phyloP scores from a whole-genome alignment of 1,284 basidiomycete species.

The Pseudozyma tsukubaensis region DNA sequence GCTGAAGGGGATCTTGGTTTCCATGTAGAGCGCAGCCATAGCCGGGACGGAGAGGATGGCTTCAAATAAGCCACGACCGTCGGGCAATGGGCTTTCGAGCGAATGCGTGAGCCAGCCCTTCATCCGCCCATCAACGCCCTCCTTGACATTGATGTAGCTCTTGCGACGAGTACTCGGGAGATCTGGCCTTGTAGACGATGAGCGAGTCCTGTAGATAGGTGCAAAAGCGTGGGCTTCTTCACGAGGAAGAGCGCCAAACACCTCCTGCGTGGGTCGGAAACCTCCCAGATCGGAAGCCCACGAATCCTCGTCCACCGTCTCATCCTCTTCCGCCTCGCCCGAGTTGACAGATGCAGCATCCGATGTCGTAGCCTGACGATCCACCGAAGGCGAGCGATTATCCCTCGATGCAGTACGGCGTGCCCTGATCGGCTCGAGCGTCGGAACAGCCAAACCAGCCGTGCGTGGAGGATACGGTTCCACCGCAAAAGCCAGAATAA shows the following conservation, averaged over 20 bases:
- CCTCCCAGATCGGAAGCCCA: conserved; percentile 47
- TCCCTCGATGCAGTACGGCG: conserved; percentile 27
- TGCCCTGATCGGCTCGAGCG: conserved; percentile 33
- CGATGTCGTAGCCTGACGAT: conserved; percentile 6
- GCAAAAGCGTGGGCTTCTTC: conserved; percentile 19
- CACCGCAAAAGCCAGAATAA: conserved; percentile 47
- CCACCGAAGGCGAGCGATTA: conserved; percentile 15
- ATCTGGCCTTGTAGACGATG: conserved; percentile 16
- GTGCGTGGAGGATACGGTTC: conserved; percentile 51
- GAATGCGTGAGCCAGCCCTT: conserved; percentile 53
- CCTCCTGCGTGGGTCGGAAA: conserved; percentile 39
- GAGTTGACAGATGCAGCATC: conserved; percentile 22
- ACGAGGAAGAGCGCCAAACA: conserved; percentile 44
- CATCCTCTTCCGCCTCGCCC: conserved; percentile 22
- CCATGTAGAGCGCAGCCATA: conserved; percentile 53
- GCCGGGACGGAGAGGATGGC: conserved; percentile 50
- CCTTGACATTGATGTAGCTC: conserved; percentile 53
- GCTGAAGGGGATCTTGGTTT: conserved; percentile 52
- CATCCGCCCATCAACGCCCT: conserved; percentile 50
- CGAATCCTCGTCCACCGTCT: conserved; percentile 41
- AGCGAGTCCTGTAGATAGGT: conserved; percentile 17
- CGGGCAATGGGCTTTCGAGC: conserved; percentile 31
- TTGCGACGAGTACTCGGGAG: conserved; percentile 29
- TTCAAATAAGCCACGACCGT: conserved; percentile 31
- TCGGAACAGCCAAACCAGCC: conserved; percentile 45